Base-by-base conservation (phyloP, 441 rosid genomes). In the Lepidium campestre region DNA sequence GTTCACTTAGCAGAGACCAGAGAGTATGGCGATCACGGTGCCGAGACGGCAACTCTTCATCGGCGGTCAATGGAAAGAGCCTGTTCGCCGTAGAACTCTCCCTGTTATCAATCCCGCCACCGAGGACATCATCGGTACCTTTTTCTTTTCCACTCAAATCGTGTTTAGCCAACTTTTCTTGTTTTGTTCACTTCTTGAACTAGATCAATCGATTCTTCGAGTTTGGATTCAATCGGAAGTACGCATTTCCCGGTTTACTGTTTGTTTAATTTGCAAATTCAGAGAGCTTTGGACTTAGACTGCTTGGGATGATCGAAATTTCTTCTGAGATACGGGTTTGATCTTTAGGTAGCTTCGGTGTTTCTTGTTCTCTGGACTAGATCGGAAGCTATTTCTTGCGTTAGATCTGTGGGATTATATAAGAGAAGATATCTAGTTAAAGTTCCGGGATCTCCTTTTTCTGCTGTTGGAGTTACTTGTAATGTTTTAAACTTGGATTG, bases 31-130 rank as follows among this genome's bases (percentile, higher is more conserved):
- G 62, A 70, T 79, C 41, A 68, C 54, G 11, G 62, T 86, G 7
- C 97, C 97, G 11, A 68, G 44, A 62, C 88, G 99, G 15, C 87
- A 79, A 73, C 84, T 94, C 17, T 82, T 85, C 85, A 90, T 94
- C 72, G 83, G 77, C 67, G 99, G 99, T 50, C 83, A 86, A 68
- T 94, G 99, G 98, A 78, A 74, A 50, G 90, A 86, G 42, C 88
- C 99, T 5, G 53, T 83, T 19, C 86, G 82, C 59, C 82, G 84
- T 59, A 80, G 82, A 57, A 91, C 90, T 57, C 70, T 94, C 70
- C 91, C 97, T 7, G 42, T 90, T 74, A 35, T 91, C 77, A 91
- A 82, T 75, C 99, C 99, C 13, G 48, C 98, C 6, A 89, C 97
- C 27, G 98, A 88, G 62, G 77, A 85, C 64, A 83, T 76, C 82